phyloP scores from a whole-genome alignment of 2,329 filamentous ascomycete species.

The Ophiostoma fasciatum region DNA sequence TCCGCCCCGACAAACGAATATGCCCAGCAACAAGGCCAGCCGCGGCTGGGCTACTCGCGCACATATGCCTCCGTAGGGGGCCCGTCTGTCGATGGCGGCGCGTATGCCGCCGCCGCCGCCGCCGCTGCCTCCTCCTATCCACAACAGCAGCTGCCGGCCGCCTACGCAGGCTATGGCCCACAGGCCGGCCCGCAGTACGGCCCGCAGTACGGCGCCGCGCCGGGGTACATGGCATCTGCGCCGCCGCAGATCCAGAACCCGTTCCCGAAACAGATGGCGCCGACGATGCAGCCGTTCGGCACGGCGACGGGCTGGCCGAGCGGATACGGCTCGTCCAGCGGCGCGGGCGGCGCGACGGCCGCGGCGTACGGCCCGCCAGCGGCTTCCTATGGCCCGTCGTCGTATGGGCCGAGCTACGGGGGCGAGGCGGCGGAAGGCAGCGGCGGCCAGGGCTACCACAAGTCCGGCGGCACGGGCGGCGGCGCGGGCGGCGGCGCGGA shows the following conservation, averaged over 20 bases:
- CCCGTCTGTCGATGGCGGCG: too few relatives aligned
- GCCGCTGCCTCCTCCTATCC: conserved; percentile 5
- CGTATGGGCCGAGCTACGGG: conserved; percentile 2
- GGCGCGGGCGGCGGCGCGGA: conserved; percentile 15
- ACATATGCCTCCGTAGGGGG: conserved; percentile 22
- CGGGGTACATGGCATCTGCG: conserved; percentile 27
- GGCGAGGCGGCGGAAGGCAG: conserved; percentile 16
- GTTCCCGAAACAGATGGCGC: conserved; percentile 57
- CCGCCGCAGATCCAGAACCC: conserved; percentile 66
- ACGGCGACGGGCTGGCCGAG: conserved; percentile 97
- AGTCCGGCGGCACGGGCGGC: too few relatives aligned
- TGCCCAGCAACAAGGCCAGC: conserved; percentile 10
- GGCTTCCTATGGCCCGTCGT: too few relatives aligned
- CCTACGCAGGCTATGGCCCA: too few relatives aligned
- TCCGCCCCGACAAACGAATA: too few relatives aligned
- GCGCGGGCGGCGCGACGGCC: conserved; percentile 16
- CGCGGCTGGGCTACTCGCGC: conserved; percentile 16
- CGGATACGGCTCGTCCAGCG: conserved; percentile 39
- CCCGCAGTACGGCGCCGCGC: conserved; percentile 16
- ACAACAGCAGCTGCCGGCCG: conserved; percentile 16
- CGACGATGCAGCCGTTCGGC: too few relatives aligned
- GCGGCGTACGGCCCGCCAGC: too few relatives aligned
- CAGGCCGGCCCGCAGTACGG: conserved; percentile 10
- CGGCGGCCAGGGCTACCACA: conserved; percentile 12
- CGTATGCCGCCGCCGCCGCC: too few relatives aligned